Evolutionary conservation across 441 rosid species (phyloP).

Genomic region (Adansonia grandidieri): DNA sequence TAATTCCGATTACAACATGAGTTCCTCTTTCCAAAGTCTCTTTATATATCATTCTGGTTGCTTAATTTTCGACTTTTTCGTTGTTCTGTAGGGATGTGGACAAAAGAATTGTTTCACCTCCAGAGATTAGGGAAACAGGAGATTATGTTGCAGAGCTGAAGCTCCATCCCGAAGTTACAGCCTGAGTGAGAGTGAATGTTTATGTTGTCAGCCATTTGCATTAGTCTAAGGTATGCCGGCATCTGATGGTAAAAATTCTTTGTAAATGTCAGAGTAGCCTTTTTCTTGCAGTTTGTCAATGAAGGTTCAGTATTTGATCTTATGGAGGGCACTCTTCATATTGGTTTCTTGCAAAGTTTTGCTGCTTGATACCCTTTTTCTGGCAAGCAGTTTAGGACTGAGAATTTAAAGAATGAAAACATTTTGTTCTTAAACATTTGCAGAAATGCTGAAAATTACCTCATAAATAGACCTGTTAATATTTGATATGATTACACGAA

Average conservation of each 20-base stretch:
- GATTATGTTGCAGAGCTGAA: slow-evolving; percentile 85
- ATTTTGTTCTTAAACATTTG: not conserved
- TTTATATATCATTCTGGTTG: not conserved
- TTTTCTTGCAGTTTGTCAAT: not conserved
- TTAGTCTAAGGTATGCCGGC: not conserved
- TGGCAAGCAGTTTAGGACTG: not conserved
- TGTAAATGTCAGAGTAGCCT: not conserved
- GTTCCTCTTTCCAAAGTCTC: not conserved
- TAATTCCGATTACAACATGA: not conserved
- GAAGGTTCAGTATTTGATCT: not conserved
- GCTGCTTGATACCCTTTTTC: too few species aligned
- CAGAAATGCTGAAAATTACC: not conserved
- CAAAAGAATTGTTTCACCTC: slow-evolving; percentile 71
- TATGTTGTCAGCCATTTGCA: slow-evolving; percentile 26
- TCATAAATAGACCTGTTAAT: too few species aligned
- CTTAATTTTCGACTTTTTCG: not conserved
- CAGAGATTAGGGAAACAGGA: slow-evolving; percentile 91
- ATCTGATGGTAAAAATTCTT: not conserved
- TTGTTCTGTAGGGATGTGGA: slow-evolving; percentile 71
- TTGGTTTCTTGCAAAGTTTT: not conserved
- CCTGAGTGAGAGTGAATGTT: slow-evolving; percentile 65
- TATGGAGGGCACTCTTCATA: not conserved
- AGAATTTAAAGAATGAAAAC: not conserved
- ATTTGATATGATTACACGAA: too few species aligned
- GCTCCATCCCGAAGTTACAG: slow-evolving; percentile 92